Conservation (phyloP, 164 flowering plant species). For the Cinnamomum micranthum region DNA sequence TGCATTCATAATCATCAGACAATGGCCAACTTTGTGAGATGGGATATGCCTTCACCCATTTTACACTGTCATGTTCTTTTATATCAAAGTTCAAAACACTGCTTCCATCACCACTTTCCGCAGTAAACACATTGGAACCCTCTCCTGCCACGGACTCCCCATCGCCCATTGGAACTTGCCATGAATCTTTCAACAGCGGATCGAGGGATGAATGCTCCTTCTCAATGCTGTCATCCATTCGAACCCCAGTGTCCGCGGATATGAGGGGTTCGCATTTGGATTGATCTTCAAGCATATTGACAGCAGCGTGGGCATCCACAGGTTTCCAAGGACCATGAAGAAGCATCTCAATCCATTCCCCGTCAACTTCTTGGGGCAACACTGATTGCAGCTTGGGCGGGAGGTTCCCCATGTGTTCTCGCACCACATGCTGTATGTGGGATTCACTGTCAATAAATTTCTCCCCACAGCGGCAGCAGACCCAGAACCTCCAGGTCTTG, state of each 20-base stretch:
- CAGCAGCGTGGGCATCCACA: conserved; percentile 59
- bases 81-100: conserved; percentile 25
- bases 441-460: conserved; percentile 58
- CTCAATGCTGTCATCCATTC: conserved; percentile 26
- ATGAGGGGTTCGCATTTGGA: conserved; percentile 32
- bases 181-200: conserved; percentile 38
- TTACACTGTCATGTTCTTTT: conserved; percentile 40
- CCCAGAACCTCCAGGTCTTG: conserved; percentile 79
- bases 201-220: conserved; percentile 28
- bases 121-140: conserved; percentile 22
- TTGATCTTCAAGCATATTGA: conserved; percentile 50
- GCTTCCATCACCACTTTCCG: conserved; percentile 27
- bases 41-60: conserved; percentile 24
- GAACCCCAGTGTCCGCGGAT: conserved; percentile 21
- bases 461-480: conserved; percentile 71
- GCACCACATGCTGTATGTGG: conserved; percentile 71
- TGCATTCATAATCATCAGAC: conserved; percentile 78
- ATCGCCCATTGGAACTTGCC: conserved; percentile 23
- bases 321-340: conserved; percentile 81
- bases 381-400: conserved; percentile 58
- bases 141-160: conserved; percentile 20
- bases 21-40: conserved; percentile 59
- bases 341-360: conserved; percentile 84
- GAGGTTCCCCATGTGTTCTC: conserved; percentile 74
- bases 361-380: conserved; percentile 63